phyloP scores from a whole-genome alignment of 805 yeast genomes.

The Myxozyma melibiosi region DNA sequence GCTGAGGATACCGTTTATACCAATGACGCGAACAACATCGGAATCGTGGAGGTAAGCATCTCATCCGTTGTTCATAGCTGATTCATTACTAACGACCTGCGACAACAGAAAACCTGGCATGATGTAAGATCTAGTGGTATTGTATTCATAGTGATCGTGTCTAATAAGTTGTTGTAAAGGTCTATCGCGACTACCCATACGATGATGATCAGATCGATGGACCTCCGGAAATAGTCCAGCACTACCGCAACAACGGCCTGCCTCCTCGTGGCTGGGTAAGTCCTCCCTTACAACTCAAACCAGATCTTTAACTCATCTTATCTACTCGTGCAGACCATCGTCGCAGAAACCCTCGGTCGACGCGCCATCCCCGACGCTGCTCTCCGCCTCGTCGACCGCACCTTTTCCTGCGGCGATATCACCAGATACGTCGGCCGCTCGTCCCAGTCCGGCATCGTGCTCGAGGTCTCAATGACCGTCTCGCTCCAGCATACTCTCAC shows the following conservation, averaged over 20 bases:
- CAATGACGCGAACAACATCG: constrained; percentile 13
- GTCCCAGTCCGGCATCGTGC: constrained; percentile 27
- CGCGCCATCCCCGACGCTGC: constrained; percentile 30
- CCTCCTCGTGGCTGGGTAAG: constrained; percentile 34
- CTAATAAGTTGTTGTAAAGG: constrained; percentile 1
- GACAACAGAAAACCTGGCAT: constrained; percentile 32
- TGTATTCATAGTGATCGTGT: not conserved
- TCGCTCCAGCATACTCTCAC: constrained; percentile 32
- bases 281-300: not conserved
- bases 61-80: not conserved
- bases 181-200: constrained; percentile 22
- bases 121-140: constrained; percentile 15
- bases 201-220: constrained; percentile 22
- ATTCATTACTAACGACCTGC: not conserved
- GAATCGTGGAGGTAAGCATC: constrained; percentile 29
- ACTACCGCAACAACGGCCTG: constrained; percentile 15
- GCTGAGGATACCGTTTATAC: constrained; percentile 31
- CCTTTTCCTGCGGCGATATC: constrained; percentile 28
- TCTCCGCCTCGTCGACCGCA: constrained; percentile 28
- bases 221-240: constrained; percentile 27
- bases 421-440: constrained; percentile 19
- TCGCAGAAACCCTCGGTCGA: constrained; percentile 21
- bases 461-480: constrained; percentile 22
- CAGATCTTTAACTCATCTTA: not conserved
- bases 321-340: constrained; percentile 16